These are phyloP conservation scores for Pseudogymnoascus sp. DNA, from an alignment of 2,329 filamentous ascomycete species.

Conservation along the genomic window DNA sequence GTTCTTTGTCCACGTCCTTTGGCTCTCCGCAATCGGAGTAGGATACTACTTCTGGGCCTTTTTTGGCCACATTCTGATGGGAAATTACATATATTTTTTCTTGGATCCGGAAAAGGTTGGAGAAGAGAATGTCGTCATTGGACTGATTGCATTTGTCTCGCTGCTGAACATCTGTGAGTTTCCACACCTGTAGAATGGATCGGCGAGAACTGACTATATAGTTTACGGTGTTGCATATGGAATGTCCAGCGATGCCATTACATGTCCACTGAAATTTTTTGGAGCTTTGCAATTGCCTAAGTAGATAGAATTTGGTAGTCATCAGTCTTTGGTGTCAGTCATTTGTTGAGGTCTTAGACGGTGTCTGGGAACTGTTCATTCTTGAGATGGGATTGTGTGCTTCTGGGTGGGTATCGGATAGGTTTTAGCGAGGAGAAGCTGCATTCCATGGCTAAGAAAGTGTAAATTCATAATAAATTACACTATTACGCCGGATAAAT, in stretches of 20 bases:
- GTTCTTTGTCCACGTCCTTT: slow-evolving; percentile 19
- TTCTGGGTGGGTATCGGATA: not conserved
- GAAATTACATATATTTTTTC: slow-evolving; percentile 26
- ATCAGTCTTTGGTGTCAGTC: not conserved
- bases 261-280: not conserved
- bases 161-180: slow-evolving; percentile 22
- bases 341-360: not conserved
- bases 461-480: not conserved
- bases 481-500: not conserved
- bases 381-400: not conserved
- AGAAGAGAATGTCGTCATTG: slow-evolving; percentile 22
- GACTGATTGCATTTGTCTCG: slow-evolving; percentile 19
- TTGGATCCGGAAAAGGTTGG: slow-evolving; percentile 24
- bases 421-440: not conserved
- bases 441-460: not conserved
- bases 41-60: slow-evolving; percentile 27
- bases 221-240: slow-evolving; percentile 20
- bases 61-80: slow-evolving; percentile 23
- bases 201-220: not conserved
- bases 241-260: slow-evolving; percentile 18
- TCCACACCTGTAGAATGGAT: not conserved
- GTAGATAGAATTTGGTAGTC: not conserved
- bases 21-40: slow-evolving; percentile 20
- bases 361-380: not conserved
- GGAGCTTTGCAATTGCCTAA: not conserved